Evolutionary conservation across 2,329 filamentous ascomycete genomes (phyloP).

Genomic region (Colletotrichum tabaci): DNA sequence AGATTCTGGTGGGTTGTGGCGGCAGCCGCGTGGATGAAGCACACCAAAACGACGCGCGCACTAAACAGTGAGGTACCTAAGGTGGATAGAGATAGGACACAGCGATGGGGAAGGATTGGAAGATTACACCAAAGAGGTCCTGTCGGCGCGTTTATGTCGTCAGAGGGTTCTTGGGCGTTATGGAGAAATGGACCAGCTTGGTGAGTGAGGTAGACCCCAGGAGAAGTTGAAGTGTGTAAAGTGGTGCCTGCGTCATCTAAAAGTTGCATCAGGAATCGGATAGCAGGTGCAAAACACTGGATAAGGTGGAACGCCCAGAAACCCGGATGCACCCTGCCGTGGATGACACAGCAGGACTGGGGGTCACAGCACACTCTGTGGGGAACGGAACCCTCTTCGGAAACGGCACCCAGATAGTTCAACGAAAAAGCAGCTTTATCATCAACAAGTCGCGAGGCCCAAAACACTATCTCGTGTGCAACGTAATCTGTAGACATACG

Average conservation of each 20-base stretch:
- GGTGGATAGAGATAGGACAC: background rate
- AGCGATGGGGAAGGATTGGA: background rate
- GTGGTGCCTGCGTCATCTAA: constrained; percentile 30
- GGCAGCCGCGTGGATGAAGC: constrained; percentile 19
- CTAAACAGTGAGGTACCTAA: constrained; percentile 5
- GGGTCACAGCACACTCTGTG: constrained; percentile 11
- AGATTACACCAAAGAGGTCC: background rate
- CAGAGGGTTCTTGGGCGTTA: constrained; percentile 22
- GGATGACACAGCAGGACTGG: constrained; percentile 29
- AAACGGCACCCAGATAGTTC: background rate
- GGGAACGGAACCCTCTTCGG: constrained; percentile 2
- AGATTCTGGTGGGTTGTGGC: constrained; percentile 22
- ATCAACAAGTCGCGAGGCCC: background rate
- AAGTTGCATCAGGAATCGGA: constrained; percentile 7
- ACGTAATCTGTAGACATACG: background rate
- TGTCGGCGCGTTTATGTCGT: background rate
- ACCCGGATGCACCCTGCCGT: constrained; percentile 34
- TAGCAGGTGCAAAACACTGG: background rate
- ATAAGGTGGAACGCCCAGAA: constrained; percentile 13
- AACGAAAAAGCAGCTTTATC: background rate
- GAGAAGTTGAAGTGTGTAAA: constrained; percentile 25
- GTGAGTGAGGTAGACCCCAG: constrained; percentile 29
- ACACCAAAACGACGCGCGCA: background rate
- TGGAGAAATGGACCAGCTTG: constrained; percentile 13
- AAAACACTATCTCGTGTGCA: background rate